Evolutionary conservation across 2,329 filamentous ascomycete species (phyloP).

Genomic region (Paramyrothecium roridum): DNA sequence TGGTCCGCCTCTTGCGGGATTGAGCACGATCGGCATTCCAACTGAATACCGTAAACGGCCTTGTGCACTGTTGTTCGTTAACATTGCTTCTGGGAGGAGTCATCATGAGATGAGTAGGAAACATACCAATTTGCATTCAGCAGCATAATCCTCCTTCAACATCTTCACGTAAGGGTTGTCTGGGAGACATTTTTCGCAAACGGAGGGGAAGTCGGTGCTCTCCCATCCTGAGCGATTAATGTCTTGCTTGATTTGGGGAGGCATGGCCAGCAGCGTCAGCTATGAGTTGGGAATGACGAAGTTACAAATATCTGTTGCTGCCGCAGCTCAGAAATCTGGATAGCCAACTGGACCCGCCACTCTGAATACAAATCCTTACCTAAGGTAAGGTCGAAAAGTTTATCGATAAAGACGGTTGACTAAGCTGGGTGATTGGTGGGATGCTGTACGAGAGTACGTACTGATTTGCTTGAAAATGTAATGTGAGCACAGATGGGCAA

Average conservation of each 20-base stretch:
- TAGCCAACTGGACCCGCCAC: not conserved
- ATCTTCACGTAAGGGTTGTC: conserved; percentile 98
- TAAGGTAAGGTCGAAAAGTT: conserved; percentile 8
- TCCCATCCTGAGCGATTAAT: conserved; percentile 96
- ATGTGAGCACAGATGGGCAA: not conserved
- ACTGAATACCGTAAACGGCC: conserved; percentile 91
- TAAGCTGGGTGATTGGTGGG: not conserved
- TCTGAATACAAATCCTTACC: conserved; percentile 1
- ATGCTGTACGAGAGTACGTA: no score
- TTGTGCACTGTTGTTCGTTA: conserved; percentile 60
- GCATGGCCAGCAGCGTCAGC: conserved; percentile 49
- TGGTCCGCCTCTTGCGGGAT: conserved; percentile 87
- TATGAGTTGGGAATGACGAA: conserved; percentile 9
- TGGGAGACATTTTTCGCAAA: conserved; percentile 89
- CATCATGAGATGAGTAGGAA: not conserved
- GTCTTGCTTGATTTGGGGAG: conserved; percentile 92
- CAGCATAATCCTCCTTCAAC: conserved; percentile 95
- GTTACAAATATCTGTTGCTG: not conserved
- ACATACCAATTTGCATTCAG: conserved; percentile 68
- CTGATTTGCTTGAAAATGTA: no score
- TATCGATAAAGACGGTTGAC: conserved; percentile 20
- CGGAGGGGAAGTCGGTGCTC: conserved; percentile 83
- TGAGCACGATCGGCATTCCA: conserved; percentile 91
- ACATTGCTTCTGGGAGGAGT: not conserved
- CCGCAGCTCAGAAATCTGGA: not conserved